A percentile compares a stretch with the other conserved stretches of the same genome.
These are phyloP conservation scores for Tolypocladium pustulatum DNA, from an alignment of 2,329 filamentous ascomycete genomes.

Conservation along the genomic window DNA sequence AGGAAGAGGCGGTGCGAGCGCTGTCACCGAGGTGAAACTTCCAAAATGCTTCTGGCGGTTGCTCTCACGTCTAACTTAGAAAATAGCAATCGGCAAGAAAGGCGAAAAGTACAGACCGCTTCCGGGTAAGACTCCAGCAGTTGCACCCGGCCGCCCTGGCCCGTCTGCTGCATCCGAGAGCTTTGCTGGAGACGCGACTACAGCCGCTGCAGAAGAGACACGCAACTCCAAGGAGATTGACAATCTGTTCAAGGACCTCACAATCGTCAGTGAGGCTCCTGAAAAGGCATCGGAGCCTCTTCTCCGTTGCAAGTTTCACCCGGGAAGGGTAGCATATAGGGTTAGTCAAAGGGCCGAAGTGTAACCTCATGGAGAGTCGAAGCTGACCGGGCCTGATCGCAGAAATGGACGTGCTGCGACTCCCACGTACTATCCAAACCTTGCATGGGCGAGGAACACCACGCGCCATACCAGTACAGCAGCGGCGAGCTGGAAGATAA, in stretches of 20 bases:
- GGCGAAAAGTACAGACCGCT: not conserved
- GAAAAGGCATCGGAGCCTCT: not conserved
- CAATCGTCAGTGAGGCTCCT: not conserved
- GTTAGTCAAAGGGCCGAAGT: conserved; percentile 9
- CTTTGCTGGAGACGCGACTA: not conserved
- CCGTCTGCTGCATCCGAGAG: not conserved
- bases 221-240: not conserved
- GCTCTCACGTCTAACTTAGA: not conserved
- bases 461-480: conserved; percentile 12
- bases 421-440: conserved; percentile 9
- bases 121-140: not conserved
- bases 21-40: conserved; percentile 14
- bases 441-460: conserved; percentile 15
- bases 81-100: not conserved
- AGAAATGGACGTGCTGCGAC: conserved; percentile 22
- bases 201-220: not conserved
- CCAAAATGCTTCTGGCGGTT: not conserved
- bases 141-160: not conserved
- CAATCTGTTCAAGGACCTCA: not conserved
- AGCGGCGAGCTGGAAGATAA: conserved; percentile 15
- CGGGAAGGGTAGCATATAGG: conserved; percentile 15
- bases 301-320: conserved; percentile 16
- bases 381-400: not conserved
- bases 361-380: not conserved
- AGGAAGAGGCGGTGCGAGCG: conserved; percentile 19